Evolutionary conservation across 2,329 filamentous ascomycete species (phyloP).

Genomic region (Xylaria sp.): DNA sequence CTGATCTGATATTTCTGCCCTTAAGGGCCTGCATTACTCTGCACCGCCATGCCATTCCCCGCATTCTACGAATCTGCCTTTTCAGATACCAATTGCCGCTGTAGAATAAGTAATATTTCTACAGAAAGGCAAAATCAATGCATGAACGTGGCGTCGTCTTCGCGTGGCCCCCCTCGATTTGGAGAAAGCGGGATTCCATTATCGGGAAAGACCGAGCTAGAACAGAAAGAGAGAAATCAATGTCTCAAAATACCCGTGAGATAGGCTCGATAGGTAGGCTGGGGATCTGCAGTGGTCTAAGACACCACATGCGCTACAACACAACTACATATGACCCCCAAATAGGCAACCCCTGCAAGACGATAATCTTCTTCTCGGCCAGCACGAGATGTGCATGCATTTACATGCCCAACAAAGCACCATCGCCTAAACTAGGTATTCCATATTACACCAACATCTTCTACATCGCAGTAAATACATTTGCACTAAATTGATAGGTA

Average conservation of each 20-base stretch:
- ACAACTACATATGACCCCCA: neutral
- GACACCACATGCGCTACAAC: conserved; percentile 11
- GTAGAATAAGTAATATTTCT: too few relatives aligned
- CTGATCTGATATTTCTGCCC: neutral
- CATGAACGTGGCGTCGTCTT: neutral
- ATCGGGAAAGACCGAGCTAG: neutral
- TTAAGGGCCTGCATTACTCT: neutral
- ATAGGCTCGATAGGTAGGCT: neutral
- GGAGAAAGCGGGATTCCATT: neutral
- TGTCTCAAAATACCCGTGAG: neutral
- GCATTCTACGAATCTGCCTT: conserved; percentile 4
- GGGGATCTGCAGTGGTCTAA: conserved; percentile 4
- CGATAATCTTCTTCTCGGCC: neutral
- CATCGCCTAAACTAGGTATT: neutral
- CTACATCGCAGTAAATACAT: neutral
- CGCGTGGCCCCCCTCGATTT: neutral
- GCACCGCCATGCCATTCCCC: neutral
- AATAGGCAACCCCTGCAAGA: neutral
- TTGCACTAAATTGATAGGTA: neutral
- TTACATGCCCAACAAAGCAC: neutral
- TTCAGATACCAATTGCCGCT: neutral
- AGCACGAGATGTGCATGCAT: neutral
- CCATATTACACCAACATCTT: neutral
- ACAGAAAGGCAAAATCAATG: too few relatives aligned
- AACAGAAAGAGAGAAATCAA: neutral